These are phyloP conservation scores for Silene latifolia DNA, from an alignment of 148 eudicot species.

Conservation along the genomic window DNA sequence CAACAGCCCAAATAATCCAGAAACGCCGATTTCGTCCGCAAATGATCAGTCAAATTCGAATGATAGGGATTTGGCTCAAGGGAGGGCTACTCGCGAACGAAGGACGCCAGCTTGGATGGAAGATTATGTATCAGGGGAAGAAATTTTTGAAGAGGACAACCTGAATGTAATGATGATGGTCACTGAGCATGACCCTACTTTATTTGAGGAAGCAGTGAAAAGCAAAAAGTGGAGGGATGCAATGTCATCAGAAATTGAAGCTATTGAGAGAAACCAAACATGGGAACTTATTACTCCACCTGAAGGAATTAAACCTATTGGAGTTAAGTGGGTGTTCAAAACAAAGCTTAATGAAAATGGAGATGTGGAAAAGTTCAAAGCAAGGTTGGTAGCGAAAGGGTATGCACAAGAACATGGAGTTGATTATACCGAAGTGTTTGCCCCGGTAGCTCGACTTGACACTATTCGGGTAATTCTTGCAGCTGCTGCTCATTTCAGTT, in stretches of 20 bases:
- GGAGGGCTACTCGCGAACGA: not conserved
- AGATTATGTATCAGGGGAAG: not conserved
- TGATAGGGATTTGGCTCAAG: not conserved
- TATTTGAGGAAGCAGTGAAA: not conserved
- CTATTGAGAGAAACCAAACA: not conserved
- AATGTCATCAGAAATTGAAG: not conserved
- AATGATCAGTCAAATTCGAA: not conserved
- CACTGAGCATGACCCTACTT: not conserved
- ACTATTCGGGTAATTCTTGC: not conserved
- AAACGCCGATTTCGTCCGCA: not conserved
- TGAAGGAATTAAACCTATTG: not conserved
- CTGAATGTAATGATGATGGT: not conserved
- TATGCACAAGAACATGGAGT: not conserved
- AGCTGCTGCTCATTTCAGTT: not conserved
- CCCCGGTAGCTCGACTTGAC: slow-evolving; percentile 7
- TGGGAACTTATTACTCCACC: not conserved
- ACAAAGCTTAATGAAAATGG: not conserved
- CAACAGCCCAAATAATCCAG: not conserved
- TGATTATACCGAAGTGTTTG: not conserved
- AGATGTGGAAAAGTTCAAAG: not conserved
- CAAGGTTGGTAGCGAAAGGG: not conserved
- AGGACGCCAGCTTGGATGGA: not conserved
- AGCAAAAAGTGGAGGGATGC: not conserved
- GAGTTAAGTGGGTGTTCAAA: not conserved
- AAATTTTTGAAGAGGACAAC: not conserved